Percentiles rank a stretch among this genome's conserved stretches.
These are phyloP conservation scores for Camellia oleifera DNA, from an alignment of 179 eudicot species.

Conservation along the genomic window DNA sequence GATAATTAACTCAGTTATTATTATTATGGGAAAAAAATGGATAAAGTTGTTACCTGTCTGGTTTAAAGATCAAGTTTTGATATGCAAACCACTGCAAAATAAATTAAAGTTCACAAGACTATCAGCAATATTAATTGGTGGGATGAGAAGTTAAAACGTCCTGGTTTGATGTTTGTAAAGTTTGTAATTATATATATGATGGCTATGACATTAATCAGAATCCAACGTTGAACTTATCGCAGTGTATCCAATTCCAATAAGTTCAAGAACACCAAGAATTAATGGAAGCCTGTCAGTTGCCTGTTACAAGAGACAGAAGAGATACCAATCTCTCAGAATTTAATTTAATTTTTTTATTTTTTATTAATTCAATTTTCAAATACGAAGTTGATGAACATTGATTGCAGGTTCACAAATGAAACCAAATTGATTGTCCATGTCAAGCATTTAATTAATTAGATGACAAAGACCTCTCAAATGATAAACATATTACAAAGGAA, in stretches of 20 bases:
- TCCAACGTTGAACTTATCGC: constrained; percentile 49
- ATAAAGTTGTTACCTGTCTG: constrained; percentile 57
- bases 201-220: background rate
- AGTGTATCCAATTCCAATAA: constrained; percentile 95
- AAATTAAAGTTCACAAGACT: background rate
- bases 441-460: background rate
- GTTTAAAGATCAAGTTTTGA: constrained; percentile 64
- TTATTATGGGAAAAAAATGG: background rate
- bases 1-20: too few relatives aligned
- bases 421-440: background rate
- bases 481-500: background rate
- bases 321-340: too few relatives aligned
- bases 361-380: background rate
- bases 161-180: background rate
- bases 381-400: background rate
- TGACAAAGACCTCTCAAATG: background rate
- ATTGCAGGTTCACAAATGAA: background rate
- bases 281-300: constrained; percentile 94
- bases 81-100: constrained; percentile 90
- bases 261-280: constrained; percentile 80
- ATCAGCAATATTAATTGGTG: too few relatives aligned
- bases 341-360: background rate
- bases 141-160: background rate
- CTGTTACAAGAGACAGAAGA: constrained; percentile 28
- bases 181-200: background rate